A percentile compares a stretch with the other conserved stretches of the same genome.
Evolutionary conservation across 208 protist species (phyloP).

Genomic region (Acanthamoeba triangularis): DNA sequence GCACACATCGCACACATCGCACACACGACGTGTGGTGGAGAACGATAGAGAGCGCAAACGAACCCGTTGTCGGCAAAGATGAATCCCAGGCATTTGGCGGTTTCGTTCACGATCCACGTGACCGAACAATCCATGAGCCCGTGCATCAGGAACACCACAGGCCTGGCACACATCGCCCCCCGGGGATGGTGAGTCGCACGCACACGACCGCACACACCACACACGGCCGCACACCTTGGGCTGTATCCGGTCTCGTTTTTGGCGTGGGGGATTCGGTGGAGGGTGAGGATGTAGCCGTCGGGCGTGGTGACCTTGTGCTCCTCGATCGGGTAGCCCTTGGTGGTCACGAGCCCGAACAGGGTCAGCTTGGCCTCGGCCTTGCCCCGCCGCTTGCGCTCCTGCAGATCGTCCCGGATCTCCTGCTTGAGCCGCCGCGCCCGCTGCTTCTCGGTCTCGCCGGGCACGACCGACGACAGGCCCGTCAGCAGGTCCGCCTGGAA

Average conservation of each 20-base stretch:
- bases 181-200: neutral
- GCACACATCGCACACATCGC: neutral
- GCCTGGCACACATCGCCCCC: neutral
- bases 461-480: neutral
- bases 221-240: neutral
- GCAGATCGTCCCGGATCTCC: constrained; percentile 2
- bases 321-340: constrained; percentile 47
- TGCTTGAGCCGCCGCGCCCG: neutral
- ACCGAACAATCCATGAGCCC: constrained; percentile 46
- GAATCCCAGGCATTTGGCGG: neutral
- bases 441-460: constrained; percentile 62
- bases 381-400: constrained; percentile 17
- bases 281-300: constrained; percentile 64
- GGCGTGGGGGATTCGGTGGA: constrained; percentile 4
- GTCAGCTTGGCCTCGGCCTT: constrained; percentile 55
- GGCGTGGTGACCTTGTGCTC: constrained; percentile 53
- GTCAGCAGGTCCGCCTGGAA: neutral
- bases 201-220: neutral
- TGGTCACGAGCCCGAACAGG: constrained; percentile 26
- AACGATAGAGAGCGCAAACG: neutral
- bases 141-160: constrained; percentile 63
- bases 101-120: constrained; percentile 8
- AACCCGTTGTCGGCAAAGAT: constrained; percentile 51
- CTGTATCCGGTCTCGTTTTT: neutral
- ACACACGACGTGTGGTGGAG: neutral